Evolutionary conservation across 2,329 filamentous ascomycete species (phyloP), one percentile per base, ranked within the genome.

Genomic region (Claviceps sorghi): DNA sequence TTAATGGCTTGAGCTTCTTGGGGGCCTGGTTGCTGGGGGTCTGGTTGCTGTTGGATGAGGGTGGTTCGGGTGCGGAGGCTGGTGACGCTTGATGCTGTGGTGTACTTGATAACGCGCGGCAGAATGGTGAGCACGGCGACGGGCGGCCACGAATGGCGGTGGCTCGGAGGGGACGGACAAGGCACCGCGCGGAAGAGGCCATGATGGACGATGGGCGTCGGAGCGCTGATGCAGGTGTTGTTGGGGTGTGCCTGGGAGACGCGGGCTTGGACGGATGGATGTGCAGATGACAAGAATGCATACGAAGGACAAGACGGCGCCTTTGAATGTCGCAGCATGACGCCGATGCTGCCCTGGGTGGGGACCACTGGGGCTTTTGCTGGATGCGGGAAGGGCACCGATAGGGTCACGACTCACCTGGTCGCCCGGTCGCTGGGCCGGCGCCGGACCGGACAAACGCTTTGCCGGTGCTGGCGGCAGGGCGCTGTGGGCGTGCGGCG

Each of bases 1-100:
- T 87, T 47, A 93, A 72, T 10, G 82, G 76, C 64, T 83, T 80
- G 55, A 36, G 45, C 19, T 36, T 36, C 45, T 48, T 36, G 5
- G 15, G n/a, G n/a, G 4, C 17, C 13, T 22, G 21, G 45, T 22
- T 7, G n/a, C 19, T 26, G 32, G n/a, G n/a, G n/a, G 4, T 26
- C 13, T 22, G 21, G 45, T 22, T 7, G n/a, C 19, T 26, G 32
- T 38, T n/a, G 22, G 30, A 22, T 32, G 44, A 6, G 29, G 19
- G 7, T 4, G 52, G 17, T 17, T 51, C 44, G 22, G 49, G 3
- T 22, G 53, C 17, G 10, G 40, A 44, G 13, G 51, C 48, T n/a
- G 40, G 40, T 34, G 52, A 36, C 22, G 49, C 9, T 48, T 36
- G 26, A n/a, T 46, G 38, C 13, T 56, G 52, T 42, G 53, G 50